Conservation (phyloP, 345 rosid species). For the Pugionium dolabratum region DNA sequence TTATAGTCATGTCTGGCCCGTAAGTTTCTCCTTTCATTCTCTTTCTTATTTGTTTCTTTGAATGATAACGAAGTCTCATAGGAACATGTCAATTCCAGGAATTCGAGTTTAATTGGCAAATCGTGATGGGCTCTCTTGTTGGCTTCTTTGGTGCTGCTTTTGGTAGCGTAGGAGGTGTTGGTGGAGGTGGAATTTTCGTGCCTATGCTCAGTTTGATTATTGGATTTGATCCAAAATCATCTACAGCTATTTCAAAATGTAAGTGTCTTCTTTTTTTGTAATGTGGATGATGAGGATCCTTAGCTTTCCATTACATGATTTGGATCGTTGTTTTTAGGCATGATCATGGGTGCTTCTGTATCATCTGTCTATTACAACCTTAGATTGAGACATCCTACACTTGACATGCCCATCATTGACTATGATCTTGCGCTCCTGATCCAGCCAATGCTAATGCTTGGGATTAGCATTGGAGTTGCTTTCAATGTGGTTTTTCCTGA, state of each 20-base stretch:
- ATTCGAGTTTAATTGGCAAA: conserved; percentile 73
- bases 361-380: conserved; percentile 84
- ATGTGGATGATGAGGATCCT: background rate
- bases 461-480: conserved; percentile 77
- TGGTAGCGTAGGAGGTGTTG: conserved; percentile 92
- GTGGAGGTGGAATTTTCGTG: conserved; percentile 86
- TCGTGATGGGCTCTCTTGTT: conserved; percentile 57
- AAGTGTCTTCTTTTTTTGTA: conserved; percentile 23
- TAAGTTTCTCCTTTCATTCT: conserved; percentile 28
- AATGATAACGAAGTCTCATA: background rate
- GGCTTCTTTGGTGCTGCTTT: conserved; percentile 91
- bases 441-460: conserved; percentile 89
- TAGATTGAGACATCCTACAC: conserved; percentile 70
- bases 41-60: background rate
- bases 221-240: conserved; percentile 82
- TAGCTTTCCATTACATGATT: background rate
- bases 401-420: conserved; percentile 78
- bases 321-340: conserved; percentile 49
- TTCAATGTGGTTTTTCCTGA: conserved; percentile 76
- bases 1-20: conserved; percentile 80
- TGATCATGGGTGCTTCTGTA: conserved; percentile 83
- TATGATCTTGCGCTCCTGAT: conserved; percentile 78
- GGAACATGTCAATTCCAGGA: conserved; percentile 44
- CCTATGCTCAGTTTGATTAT: conserved; percentile 81
- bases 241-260: conserved; percentile 89